Base-by-base conservation (phyloP, 352 stramenopile species). In the Globisporangium cystogenes region DNA sequence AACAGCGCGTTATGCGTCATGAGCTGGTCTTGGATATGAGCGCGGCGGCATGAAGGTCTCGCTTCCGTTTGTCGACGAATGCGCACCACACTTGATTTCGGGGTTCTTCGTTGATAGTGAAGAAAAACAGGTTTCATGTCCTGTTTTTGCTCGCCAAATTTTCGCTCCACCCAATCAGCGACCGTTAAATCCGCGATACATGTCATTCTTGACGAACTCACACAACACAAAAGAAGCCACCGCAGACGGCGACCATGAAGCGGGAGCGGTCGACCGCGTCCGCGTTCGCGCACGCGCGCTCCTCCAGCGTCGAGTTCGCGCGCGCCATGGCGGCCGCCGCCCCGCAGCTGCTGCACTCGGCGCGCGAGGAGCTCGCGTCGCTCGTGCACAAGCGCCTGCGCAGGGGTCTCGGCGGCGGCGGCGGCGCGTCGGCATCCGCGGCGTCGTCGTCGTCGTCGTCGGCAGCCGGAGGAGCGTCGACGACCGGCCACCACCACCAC, bases 381-480 rank as follows among this genome's bases (percentile, higher is more conserved):
- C 49, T 74, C 39, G 57, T 72, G 47, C 64, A 76, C 57, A 84
- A 81, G 61, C 73, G 68, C 7, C 59, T 83, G 20, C 68, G 67
- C 7, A 20, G 39, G 41, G 57, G 57, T 0, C 54, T 62, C 48
- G 51, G 39, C 39, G n/a, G n/a, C n/a, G n/a, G n/a, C n/a, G n/a
- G n/a, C n/a, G n/a, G n/a, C n/a, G n/a, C n/a, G n/a, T 44, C 39
- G n/a, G 26, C 26, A 8, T 44, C 39, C 11, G 11, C 39, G 4
- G 26, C 39, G 14, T 41, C 36, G 6, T 44, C 37, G 5, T 43
- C 37, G 4, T 23, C 37, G 14, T 21, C 39, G 16, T 26, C 39
- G 4, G n/a, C 47, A 7, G 16, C 47, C 10, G 27, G n/a, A 21
- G 29, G 18, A 11, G 12, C 31, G n/a, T 24, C 47, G 3, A 39